Evolutionary conservation across 371 early-diverging fungal species (phyloP).

Genomic region (Fennellomyces sp.): DNA sequence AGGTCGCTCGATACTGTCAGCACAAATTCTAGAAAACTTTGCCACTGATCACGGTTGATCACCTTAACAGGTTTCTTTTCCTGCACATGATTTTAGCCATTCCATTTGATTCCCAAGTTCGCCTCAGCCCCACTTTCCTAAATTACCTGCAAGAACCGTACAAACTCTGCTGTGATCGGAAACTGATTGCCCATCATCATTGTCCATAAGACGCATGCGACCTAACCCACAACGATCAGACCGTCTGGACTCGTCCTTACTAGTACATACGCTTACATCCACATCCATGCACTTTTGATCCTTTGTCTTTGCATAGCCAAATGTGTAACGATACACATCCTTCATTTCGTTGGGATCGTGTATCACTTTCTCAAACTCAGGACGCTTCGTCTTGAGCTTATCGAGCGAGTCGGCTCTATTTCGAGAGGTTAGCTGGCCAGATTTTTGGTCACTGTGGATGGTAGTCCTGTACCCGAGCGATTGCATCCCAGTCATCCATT

Average conservation of each 20-base stretch:
- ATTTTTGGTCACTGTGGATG: neutral
- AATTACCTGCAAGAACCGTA: constrained; percentile 50
- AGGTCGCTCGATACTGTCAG: constrained; percentile 53
- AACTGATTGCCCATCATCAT: constrained; percentile 47
- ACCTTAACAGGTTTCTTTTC: constrained; percentile 65
- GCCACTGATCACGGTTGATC: constrained; percentile 78
- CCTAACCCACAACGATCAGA: constrained; percentile 20
- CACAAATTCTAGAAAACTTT: constrained; percentile 69
- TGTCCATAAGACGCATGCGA: constrained; percentile 60
- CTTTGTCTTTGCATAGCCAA: constrained; percentile 69
- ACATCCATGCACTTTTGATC: constrained; percentile 71
- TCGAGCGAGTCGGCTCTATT: constrained; percentile 58
- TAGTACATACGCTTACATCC: constrained; percentile 44
- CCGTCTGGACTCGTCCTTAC: neutral
- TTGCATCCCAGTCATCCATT: constrained; percentile 72
- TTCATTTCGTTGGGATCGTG: constrained; percentile 54
- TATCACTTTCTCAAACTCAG: constrained; percentile 44
- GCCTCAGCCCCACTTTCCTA: neutral
- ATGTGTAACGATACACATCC: constrained; percentile 70
- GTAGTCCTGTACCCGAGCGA: constrained; percentile 47
- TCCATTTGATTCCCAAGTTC: no score
- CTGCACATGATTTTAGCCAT: constrained; percentile 13
- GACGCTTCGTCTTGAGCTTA: constrained; percentile 45
- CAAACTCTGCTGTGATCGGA: constrained; percentile 56
- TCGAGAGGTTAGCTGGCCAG: neutral